Evolutionary conservation across 129 eudicot genomes (phyloP).

Genomic region (sunflower (Helianthus annuus)): HanXRQr2.0-SUNRISE NC_035435.2:136700276-136700775

Average conservation of each 20-base stretch:
- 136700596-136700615: conserved; percentile 3
- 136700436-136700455: conserved; percentile 13
- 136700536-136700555: background rate
- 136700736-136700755: no score
- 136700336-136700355: conserved; percentile 2
- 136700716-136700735: no score
- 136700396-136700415: conserved; percentile 1
- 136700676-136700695: background rate
- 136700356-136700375: background rate
- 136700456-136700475: background rate
- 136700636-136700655: background rate
- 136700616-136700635: background rate
- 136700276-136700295: background rate
- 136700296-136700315: background rate
- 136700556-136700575: background rate
- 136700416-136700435: conserved; percentile 2
- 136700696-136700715: no score
- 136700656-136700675: background rate
- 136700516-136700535: conserved; percentile 11
- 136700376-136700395: background rate
- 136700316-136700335: background rate
- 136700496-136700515: conserved; percentile 7
- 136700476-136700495: background rate
- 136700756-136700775: no score
- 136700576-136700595: conserved; percentile 1